Percentiles rank a stretch among this genome's conserved stretches.
Evolutionary conservation across 2,329 filamentous ascomycete species (phyloP).

Genomic region (Hymenoscyphus fructigenus): DNA sequence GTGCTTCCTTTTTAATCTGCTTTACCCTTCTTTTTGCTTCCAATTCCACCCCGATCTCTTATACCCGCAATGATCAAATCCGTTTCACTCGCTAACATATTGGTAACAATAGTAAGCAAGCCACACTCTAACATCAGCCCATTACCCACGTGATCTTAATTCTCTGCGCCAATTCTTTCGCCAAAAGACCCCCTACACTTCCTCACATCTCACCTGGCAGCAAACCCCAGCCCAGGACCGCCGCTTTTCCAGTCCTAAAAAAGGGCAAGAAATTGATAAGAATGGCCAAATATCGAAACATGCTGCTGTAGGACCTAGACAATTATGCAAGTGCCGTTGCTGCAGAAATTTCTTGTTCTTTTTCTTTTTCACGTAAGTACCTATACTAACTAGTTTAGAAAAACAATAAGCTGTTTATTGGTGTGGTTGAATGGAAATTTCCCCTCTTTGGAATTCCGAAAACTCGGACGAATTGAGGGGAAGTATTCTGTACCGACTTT

Average conservation of each 20-base stretch:
- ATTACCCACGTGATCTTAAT: neutral
- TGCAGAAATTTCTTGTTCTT: neutral
- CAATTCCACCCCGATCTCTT: neutral
- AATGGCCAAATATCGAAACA: neutral
- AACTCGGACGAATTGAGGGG: too few species aligned
- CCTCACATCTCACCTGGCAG: neutral
- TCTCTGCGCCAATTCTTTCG: neutral
- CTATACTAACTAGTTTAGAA: neutral
- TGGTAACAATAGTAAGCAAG: neutral
- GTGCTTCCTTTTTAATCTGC: too few species aligned
- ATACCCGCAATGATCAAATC: neutral
- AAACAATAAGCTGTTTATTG: too few species aligned
- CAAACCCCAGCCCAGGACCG: neutral
- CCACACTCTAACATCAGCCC: neutral
- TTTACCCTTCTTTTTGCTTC: too few species aligned
- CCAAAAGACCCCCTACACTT: neutral
- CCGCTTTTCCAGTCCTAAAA: neutral
- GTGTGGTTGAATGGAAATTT: too few species aligned
- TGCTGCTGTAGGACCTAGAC: neutral
- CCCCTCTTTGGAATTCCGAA: too few species aligned
- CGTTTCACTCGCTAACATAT: neutral
- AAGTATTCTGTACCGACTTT: too few species aligned
- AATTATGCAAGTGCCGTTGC: neutral
- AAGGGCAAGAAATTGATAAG: neutral
- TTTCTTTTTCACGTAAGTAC: neutral